Evolutionary conservation across 495 filamentous ascomycete genomes (phyloP).

Genomic region (Lasiosphaeria miniovina): DNA sequence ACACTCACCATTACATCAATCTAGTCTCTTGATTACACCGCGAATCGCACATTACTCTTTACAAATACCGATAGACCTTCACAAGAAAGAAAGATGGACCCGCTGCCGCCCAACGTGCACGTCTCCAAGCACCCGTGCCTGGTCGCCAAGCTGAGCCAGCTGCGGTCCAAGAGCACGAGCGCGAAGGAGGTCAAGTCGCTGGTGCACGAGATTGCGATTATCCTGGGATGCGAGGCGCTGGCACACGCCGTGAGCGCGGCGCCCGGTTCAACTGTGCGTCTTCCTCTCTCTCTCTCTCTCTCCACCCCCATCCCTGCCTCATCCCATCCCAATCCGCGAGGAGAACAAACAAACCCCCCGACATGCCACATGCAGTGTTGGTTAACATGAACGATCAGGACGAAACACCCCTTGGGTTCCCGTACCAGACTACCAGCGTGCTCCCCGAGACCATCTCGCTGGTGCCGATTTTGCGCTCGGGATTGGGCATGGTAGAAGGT

Average conservation of each 20-base stretch:
- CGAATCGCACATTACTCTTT: background rate
- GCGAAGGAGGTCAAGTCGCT: constrained; percentile 75
- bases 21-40: background rate
- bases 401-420: constrained; percentile 68
- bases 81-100: background rate
- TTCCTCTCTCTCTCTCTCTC: background rate
- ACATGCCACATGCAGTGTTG: background rate
- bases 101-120: constrained; percentile 68
- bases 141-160: constrained; percentile 81
- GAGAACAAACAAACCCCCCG: background rate
- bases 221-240: constrained; percentile 80
- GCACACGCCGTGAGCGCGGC: constrained; percentile 55
- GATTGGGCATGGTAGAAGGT: constrained; percentile 86
- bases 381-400: constrained; percentile 37
- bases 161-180: constrained; percentile 67
- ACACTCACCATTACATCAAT: too few relatives aligned
- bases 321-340: background rate
- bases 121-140: constrained; percentile 85
- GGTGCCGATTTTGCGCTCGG: constrained; percentile 89
- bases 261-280: constrained; percentile 44
- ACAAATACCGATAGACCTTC: background rate
- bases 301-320: background rate
- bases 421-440: constrained; percentile 60
- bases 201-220: constrained; percentile 79
- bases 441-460: constrained; percentile 66